Evolutionary conservation across 352 stramenopile species (phyloP).

Genomic region (Pythium oligandrum): DNA sequence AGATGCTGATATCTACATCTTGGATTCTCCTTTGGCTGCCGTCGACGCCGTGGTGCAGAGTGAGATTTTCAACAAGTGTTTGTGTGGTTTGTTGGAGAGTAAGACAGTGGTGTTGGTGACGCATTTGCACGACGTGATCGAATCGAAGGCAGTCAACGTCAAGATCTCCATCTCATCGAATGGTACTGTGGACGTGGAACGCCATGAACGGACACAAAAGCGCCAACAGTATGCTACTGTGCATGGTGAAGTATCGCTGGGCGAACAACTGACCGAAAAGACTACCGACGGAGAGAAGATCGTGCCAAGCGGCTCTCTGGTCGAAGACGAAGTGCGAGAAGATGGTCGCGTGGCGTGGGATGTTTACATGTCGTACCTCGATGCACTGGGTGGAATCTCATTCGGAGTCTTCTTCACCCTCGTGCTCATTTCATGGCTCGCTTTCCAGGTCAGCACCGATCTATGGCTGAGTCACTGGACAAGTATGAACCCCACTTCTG

Average conservation of each 20-base stretch:
- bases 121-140: constrained; percentile 64
- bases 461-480: no score
- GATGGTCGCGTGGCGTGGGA: constrained; percentile 28
- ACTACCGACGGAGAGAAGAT: no score
- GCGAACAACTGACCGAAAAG: no score
- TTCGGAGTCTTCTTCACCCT: no score
- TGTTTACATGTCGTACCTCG: constrained; percentile 36
- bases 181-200: neutral
- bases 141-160: constrained; percentile 16
- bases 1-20: constrained; percentile 55
- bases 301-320: constrained; percentile 6
- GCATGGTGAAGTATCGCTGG: no score
- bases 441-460: no score
- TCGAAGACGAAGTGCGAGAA: constrained; percentile 30
- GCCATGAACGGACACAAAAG: neutral
- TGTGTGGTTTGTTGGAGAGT: constrained; percentile 19
- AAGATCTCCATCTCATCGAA: constrained; percentile 11
- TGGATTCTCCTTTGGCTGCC: constrained; percentile 90
- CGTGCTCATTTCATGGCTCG: no score
- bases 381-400: constrained; percentile 22
- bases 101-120: constrained; percentile 88
- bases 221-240: no score
- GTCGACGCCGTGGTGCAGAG: constrained; percentile 93
- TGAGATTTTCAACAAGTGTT: constrained; percentile 75
- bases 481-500: no score